Conservation (phyloP, 805 yeast genomes). For the Torulaspora quercuum region DNA sequence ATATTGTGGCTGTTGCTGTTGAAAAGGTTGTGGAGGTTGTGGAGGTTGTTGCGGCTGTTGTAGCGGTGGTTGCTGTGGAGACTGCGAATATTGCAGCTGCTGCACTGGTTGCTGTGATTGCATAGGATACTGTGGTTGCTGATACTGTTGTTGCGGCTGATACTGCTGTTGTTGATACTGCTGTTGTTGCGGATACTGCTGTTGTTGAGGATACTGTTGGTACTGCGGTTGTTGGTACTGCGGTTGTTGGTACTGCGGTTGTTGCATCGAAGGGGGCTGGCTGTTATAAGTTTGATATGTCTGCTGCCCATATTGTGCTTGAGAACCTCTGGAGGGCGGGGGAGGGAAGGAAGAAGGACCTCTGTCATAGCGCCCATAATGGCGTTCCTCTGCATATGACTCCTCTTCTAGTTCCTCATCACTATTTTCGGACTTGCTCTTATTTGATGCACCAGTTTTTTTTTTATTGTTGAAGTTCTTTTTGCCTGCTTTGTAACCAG, state of each 20-base stretch:
- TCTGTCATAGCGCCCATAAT: neutral
- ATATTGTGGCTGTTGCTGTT: conserved; percentile 8
- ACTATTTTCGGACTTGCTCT: conserved; percentile 9
- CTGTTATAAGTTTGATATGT: conserved; percentile 3
- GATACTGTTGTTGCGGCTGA: conserved; percentile 10
- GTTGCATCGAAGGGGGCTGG: conserved; percentile 8
- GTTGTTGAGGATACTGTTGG: conserved; percentile 11
- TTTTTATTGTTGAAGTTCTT: conserved; percentile 30
- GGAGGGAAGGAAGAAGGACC: conserved; percentile 34
- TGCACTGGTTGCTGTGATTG: conserved; percentile 11
- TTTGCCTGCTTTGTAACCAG: conserved; percentile 42
- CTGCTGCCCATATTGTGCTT: conserved; percentile 2
- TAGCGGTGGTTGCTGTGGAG: conserved; percentile 11
- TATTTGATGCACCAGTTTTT: conserved; percentile 11
- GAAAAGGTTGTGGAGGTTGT: conserved; percentile 10
- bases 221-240: conserved; percentile 13
- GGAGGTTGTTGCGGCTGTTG: conserved; percentile 15
- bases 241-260: conserved; percentile 12
- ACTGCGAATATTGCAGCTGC: conserved; percentile 6
- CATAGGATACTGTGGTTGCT: conserved; percentile 13
- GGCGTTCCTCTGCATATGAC: conserved; percentile 6
- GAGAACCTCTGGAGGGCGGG: conserved; percentile 31
- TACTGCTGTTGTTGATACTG: conserved; percentile 8
- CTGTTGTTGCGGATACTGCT: conserved; percentile 12
- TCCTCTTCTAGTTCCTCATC: conserved; percentile 24